Percentiles rank a stretch among this genome's conserved stretches.
phyloP scores from a whole-genome alignment of 805 yeast genomes.

The Wickerhamiella azymoides region DNA sequence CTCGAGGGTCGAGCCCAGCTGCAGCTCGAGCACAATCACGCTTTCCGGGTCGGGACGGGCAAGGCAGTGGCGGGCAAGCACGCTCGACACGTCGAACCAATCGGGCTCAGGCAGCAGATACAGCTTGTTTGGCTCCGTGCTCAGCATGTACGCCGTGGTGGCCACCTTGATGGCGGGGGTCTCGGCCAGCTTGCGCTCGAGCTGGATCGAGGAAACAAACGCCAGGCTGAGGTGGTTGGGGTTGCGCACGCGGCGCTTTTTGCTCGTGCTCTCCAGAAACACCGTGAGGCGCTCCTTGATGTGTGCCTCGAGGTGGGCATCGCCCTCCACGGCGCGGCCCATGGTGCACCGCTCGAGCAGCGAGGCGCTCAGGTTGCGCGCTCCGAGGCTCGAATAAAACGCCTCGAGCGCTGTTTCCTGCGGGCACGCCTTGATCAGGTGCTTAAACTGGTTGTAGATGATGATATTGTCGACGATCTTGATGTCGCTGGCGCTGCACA shows the following conservation, averaged over 20 bases:
- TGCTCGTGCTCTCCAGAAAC: constrained; percentile 22
- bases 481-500: constrained; percentile 21
- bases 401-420: constrained; percentile 22
- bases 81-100: constrained; percentile 28
- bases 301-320: constrained; percentile 13
- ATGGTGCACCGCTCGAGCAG: constrained; percentile 20
- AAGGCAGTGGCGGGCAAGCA: constrained; percentile 21
- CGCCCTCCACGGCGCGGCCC: constrained; percentile 16
- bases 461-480: constrained; percentile 28
- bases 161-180: constrained; percentile 15
- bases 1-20: constrained; percentile 22
- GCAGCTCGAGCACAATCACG: constrained; percentile 26
- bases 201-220: constrained; percentile 19
- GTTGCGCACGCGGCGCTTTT: constrained; percentile 10
- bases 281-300: constrained; percentile 24
- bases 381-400: constrained; percentile 23
- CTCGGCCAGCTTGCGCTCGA: constrained; percentile 17
- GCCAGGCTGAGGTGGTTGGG: constrained; percentile 14
- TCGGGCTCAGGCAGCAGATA: constrained; percentile 21
- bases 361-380: constrained; percentile 19
- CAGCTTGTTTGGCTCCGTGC: constrained; percentile 9
- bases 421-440: constrained; percentile 24
- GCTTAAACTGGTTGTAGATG: constrained; percentile 25
- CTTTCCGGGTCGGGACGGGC: constrained; percentile 27
- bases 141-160: constrained; percentile 15